These are phyloP conservation scores for Bruguiera sexangula DNA, from an alignment of 345 rosid species.

Conservation along the genomic window DNA sequence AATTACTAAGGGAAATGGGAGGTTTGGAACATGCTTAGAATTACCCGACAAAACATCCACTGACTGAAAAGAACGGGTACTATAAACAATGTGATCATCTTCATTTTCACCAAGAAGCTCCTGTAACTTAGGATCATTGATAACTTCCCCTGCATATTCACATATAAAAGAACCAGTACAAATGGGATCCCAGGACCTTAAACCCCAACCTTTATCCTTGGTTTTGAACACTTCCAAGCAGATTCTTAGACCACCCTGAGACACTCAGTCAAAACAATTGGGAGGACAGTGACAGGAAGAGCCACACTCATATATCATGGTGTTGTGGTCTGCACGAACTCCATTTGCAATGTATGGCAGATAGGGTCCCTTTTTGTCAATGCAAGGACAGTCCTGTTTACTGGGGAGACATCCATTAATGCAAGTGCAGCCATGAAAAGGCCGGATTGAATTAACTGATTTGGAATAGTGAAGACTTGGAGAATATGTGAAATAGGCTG, in stretches of 20 bases:
- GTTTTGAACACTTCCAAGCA: conserved; percentile 81
- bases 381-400: conserved; percentile 55
- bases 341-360: conserved; percentile 63
- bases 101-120: conserved; percentile 29
- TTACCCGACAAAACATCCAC: neutral
- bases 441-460: conserved; percentile 37
- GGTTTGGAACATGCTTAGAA: conserved; percentile 4
- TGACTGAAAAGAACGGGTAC: conserved; percentile 38
- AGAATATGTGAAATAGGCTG: conserved; percentile 62
- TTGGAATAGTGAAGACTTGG: conserved; percentile 44
- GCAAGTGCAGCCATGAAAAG: conserved; percentile 58
- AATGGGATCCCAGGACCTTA: conserved; percentile 4
- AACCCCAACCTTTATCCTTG: conserved; percentile 75
- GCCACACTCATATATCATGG: conserved; percentile 75
- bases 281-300: conserved; percentile 64
- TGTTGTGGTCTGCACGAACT: conserved; percentile 54
- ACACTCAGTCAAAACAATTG: conserved; percentile 63
- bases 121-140: conserved; percentile 36
- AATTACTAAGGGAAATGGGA: conserved; percentile 64
- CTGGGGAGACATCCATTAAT: conserved; percentile 59
- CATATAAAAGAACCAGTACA: conserved; percentile 68
- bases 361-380: conserved; percentile 59
- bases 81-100: conserved; percentile 53
- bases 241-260: conserved; percentile 64
- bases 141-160: conserved; percentile 81